Base-by-base conservation (phyloP, 1,284 basidiomycete genomes). In the Cryptococcus hybrid region DNA sequence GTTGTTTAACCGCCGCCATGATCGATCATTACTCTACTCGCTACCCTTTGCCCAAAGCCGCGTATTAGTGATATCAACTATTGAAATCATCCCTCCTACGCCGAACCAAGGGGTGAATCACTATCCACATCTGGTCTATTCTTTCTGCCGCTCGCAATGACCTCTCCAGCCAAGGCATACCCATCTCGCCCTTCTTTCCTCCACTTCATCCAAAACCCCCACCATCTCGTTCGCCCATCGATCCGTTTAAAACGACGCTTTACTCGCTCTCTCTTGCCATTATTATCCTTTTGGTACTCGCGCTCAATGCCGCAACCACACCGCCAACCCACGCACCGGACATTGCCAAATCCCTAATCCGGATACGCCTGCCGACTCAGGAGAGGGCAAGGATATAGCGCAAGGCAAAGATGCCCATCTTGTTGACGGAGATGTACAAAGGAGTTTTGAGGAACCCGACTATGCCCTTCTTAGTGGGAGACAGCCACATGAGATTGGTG, bases 361-460 rank as follows among this genome's bases (percentile, higher is more conserved):
- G 37, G 57, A 64, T 30, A 52, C 64, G 12, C 63, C 63, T 0
- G 68, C 67, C 7, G 67, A 70, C 51, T 60, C 64, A 15, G 70
- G 67, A 3, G 70, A 69, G 56, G 70, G 68, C 3, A 62, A 67
- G 47, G 57, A 62, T 47, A 65, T 65, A 0, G 70, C 68, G 2
- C 60, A 68, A 46, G 70, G 66, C 18, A 68, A 71, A 53, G 69
- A 72, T 50, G 71, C 62, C 18, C 66, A 67, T 60, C 45, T 70
- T 30, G 60, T 65, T 4, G 66, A 72, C 47, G 64, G 68, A 49
- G 69, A 73, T 43, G 65, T 73, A 7, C 69, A 71, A 53, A 50
- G 73, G 37, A 69, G 65, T 54, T 78, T 77, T 50, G 77, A 78
- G 53, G 78, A 78, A 57, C 78, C 78, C 0, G 75, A 78, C 63